Evolutionary conservation across 164 flowering plant genomes (phyloP).

Genomic region (Pachysandra terminalis): DNA sequence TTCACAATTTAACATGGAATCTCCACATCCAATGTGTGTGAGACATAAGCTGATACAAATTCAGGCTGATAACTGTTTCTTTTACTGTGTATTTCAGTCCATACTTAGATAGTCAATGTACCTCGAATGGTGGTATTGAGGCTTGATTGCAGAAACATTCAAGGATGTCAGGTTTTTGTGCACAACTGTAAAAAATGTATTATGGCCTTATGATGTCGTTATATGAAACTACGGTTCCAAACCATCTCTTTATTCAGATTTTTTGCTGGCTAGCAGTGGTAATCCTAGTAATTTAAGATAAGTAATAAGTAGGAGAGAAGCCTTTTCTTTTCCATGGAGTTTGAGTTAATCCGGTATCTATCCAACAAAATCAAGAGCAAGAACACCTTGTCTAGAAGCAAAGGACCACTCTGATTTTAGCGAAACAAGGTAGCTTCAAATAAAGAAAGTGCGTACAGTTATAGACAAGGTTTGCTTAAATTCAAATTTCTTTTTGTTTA

Average conservation of each 20-base stretch:
- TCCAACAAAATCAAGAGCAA: neutral
- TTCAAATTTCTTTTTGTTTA: conserved; percentile 9
- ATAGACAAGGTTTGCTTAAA: neutral
- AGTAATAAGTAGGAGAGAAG: neutral
- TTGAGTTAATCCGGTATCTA: neutral
- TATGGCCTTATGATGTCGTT: neutral
- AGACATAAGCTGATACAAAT: neutral
- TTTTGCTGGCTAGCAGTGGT: neutral
- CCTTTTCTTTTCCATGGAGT: neutral
- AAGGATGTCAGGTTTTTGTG: neutral
- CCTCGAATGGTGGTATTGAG: too few relatives aligned
- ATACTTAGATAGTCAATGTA: too few relatives aligned
- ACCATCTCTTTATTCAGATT: neutral
- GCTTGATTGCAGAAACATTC: too few relatives aligned
- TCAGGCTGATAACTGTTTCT: neutral
- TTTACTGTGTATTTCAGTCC: too few relatives aligned
- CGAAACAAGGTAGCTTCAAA: too few relatives aligned
- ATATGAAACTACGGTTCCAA: neutral
- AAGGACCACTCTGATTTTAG: too few relatives aligned
- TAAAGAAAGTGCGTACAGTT: neutral
- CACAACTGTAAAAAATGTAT: neutral
- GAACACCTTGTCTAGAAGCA: too few relatives aligned
- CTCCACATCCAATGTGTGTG: neutral
- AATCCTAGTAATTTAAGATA: neutral
- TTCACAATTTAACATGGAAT: neutral